Evolutionary conservation across 139 green algal genomes (phyloP), one percentile per base, ranked within the genome.

Genomic region (Auxenochlorella protothecoides): DNA sequence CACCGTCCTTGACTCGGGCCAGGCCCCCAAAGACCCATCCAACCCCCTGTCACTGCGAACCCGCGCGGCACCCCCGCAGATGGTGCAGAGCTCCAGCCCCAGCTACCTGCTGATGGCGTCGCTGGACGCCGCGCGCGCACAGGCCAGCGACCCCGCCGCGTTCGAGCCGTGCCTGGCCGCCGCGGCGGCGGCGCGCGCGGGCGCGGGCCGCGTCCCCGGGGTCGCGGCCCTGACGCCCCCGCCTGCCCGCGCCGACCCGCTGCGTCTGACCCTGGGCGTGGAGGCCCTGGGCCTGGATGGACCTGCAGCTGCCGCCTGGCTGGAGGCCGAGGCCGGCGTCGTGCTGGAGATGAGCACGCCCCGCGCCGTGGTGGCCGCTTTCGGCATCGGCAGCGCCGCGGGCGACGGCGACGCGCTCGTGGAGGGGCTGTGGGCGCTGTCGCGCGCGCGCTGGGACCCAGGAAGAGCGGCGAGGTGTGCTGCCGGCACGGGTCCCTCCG

Each of bases 91-190:
- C 51, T 89, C 88, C 53, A 88, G 77, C 65, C 93, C 93, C 6
- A 94, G 82, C 79, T 98, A 97, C 79, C 61, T 97, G 16, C 79
- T 98, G 15, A 79, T 98, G 80, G 81, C 87, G 4, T 97, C 91
- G 0, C 78, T 98, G 56, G 93, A 98, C 68, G 90, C 87, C 2
- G 94, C 93, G n/a, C 69, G 78, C 4, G 73, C 66, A 0, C 73
- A 81, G 60, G 78, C 82, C 13, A 52, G 65, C 53, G 56, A 79
- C n/a, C 69, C 74, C 0, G 72, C 63, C 4, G 66, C 73, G 4
- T 87, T 76, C n/a, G 27, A 74, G 3, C 64, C 61, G 51, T 54
- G 81, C 9, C 16, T 84, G 10, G 57, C 60, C 2, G 88, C 84
- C 53, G 83, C 81, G 7, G 70, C 69, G 27, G 55, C 68, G 54